Conservation (phyloP, 371 early-diverging fungal genomes). For the Smittium mucronatum region DNA sequence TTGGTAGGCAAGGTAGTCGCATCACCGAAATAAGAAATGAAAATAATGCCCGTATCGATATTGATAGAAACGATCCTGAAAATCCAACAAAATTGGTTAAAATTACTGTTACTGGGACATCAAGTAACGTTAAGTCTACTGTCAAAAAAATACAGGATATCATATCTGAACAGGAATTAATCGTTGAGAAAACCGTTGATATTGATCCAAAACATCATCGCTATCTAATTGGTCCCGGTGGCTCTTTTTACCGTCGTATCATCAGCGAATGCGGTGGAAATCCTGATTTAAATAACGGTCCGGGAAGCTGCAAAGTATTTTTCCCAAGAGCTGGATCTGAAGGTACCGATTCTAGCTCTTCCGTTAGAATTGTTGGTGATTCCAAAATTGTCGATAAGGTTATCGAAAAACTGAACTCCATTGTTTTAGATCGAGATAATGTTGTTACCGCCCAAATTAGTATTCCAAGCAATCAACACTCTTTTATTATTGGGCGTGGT, state of each 20-base stretch:
- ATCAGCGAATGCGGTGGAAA: slow-evolving; percentile 51
- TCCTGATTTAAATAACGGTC: slow-evolving; percentile 28
- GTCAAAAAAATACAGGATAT: slow-evolving; percentile 39
- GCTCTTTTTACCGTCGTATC: slow-evolving; percentile 50
- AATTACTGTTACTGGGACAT: slow-evolving; percentile 45
- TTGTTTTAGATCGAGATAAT: slow-evolving; percentile 36
- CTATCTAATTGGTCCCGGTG: slow-evolving; percentile 62
- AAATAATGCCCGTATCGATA: slow-evolving; percentile 49
- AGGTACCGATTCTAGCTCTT: slow-evolving; percentile 10
- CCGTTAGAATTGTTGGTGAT: slow-evolving; percentile 42
- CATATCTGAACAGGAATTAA: slow-evolving; percentile 38
- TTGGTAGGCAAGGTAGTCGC: slow-evolving; percentile 54
- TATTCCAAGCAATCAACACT: slow-evolving; percentile 42
- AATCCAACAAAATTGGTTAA: slow-evolving; percentile 31
- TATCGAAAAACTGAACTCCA: slow-evolving; percentile 33
- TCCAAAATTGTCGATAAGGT: slow-evolving; percentile 39
- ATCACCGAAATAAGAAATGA: slow-evolving; percentile 51
- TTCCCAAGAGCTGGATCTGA: slow-evolving; percentile 37
- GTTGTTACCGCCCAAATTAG: slow-evolving; percentile 32
- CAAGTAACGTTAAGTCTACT: slow-evolving; percentile 37
- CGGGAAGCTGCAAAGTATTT: slow-evolving; percentile 35
- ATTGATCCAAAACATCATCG: slow-evolving; percentile 56
- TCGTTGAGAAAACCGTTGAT: slow-evolving; percentile 34
- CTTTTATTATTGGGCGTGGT: slow-evolving; percentile 49
- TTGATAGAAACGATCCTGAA: slow-evolving; percentile 16